Evolutionary conservation across 2,329 filamentous ascomycete species (phyloP).

Genomic region (Cladosporium sp.): DNA sequence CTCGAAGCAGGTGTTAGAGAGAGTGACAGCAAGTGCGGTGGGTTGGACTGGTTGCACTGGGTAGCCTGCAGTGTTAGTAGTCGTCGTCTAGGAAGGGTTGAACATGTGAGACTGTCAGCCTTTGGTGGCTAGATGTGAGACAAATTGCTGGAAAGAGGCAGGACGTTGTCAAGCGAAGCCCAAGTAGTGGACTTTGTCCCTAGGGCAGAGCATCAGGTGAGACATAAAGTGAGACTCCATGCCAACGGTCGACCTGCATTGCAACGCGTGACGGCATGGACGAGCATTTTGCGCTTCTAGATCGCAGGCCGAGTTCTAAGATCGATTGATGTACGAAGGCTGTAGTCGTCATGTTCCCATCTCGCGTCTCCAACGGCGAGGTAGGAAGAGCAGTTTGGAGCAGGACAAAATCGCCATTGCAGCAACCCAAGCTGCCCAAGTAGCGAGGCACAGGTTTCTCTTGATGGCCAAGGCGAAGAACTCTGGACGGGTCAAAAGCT

Average conservation of each 20-base stretch:
- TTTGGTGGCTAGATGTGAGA: constrained; percentile 10
- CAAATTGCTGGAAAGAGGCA: constrained; percentile 11
- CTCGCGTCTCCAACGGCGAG: no score
- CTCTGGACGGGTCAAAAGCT: not conserved
- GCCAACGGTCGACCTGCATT: constrained; percentile 3
- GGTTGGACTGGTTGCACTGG: not conserved
- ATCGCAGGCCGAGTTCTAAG: no score
- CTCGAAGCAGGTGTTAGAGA: not conserved
- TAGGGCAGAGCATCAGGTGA: not conserved
- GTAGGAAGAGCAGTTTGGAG: not conserved
- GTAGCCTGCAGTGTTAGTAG: constrained; percentile 10
- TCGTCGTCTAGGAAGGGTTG: not conserved
- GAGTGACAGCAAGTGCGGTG: not conserved
- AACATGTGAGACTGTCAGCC: constrained; percentile 5
- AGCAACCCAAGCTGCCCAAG: not conserved
- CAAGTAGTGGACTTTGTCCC: not conserved
- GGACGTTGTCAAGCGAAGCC: constrained; percentile 10
- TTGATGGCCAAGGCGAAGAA: not conserved
- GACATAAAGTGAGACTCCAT: constrained; percentile 8
- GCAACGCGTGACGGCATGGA: not conserved
- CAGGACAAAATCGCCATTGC: not conserved
- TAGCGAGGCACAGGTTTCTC: not conserved
- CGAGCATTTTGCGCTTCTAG: not conserved
- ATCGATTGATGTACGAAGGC: no score
- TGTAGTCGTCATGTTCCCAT: not conserved